These are phyloP conservation scores for Monascus purpureus DNA, from an alignment of 495 filamentous ascomycete species.

Conservation along the genomic window DNA sequence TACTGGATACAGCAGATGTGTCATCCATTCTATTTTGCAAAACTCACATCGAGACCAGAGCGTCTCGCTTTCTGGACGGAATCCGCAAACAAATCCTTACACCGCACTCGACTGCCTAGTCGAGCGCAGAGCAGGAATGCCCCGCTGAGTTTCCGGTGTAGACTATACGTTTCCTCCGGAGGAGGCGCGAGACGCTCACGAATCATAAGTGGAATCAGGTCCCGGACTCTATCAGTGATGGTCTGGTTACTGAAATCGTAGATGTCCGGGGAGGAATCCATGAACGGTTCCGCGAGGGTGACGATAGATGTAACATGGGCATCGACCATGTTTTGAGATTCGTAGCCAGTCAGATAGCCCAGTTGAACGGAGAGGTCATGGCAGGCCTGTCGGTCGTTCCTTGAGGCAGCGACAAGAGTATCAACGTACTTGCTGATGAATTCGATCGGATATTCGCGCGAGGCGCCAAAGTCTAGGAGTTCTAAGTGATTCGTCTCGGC, in stretches of 20 bases:
- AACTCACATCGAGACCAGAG: conserved; percentile 6
- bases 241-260: conserved; percentile 93
- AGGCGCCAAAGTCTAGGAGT: conserved; percentile 91
- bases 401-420: conserved; percentile 64
- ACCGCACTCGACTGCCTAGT: conserved; percentile 67
- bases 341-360: conserved; percentile 85
- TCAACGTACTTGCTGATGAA: conserved; percentile 70
- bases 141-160: conserved; percentile 91
- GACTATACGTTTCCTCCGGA: conserved; percentile 92
- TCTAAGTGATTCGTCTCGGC: conserved; percentile 56
- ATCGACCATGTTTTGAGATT: conserved; percentile 68
- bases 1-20: no score
- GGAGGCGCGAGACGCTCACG: conserved; percentile 76
- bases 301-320: conserved; percentile 73
- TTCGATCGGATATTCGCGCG: conserved; percentile 62
- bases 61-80: conserved; percentile 39
- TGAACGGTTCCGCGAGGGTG: conserved; percentile 86
- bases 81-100: conserved; percentile 65
- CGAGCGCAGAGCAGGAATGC: conserved; percentile 87
- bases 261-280: conserved; percentile 55
- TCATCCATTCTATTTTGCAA: conserved; percentile 4
- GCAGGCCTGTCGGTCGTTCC: conserved; percentile 47
- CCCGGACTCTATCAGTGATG: conserved; percentile 82
- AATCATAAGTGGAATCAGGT: conserved; percentile 83
- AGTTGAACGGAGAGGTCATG: conserved; percentile 60